Evolutionary conservation across 768 basidiomycete genomes (phyloP).

Genomic region (Kwoniella dendrophila): DNA sequence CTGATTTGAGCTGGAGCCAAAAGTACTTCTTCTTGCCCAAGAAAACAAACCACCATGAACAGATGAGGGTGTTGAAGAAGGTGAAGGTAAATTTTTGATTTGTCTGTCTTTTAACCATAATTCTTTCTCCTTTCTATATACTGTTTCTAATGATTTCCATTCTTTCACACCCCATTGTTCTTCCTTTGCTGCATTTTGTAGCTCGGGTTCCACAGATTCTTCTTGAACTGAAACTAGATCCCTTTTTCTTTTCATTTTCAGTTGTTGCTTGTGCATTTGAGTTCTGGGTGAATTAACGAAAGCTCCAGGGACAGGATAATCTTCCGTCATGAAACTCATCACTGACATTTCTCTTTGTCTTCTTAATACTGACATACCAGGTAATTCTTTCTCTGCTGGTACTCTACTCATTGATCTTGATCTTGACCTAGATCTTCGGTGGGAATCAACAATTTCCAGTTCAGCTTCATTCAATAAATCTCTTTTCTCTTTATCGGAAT

Average conservation of each 20-base stretch:
- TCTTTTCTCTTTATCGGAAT: constrained; percentile 56
- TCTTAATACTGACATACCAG: background rate
- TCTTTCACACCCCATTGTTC: constrained; percentile 42
- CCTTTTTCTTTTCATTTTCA: constrained; percentile 7
- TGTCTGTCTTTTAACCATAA: constrained; percentile 40
- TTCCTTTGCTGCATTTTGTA: background rate
- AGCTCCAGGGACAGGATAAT: constrained; percentile 38
- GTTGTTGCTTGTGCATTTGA: background rate
- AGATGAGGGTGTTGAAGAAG: background rate
- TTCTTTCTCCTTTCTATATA: constrained; percentile 36
- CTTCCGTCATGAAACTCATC: constrained; percentile 23
- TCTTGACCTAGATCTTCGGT: constrained; percentile 19
- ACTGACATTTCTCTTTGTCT: constrained; percentile 20
- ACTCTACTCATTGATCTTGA: constrained; percentile 11
- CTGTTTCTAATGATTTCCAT: constrained; percentile 50
- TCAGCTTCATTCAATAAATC: constrained; percentile 67
- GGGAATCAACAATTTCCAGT: constrained; percentile 57
- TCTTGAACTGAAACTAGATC: background rate
- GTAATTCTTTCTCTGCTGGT: background rate
- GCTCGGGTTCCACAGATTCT: background rate
- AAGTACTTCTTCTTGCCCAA: constrained; percentile 37
- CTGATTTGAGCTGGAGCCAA: constrained; percentile 4
- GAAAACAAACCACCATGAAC: constrained; percentile 24
- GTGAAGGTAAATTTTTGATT: constrained; percentile 30
- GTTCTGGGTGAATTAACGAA: constrained; percentile 38